These are phyloP conservation scores for Coemansia sp. DNA, from an alignment of 192 early-diverging fungal species.

Conservation along the genomic window DNA sequence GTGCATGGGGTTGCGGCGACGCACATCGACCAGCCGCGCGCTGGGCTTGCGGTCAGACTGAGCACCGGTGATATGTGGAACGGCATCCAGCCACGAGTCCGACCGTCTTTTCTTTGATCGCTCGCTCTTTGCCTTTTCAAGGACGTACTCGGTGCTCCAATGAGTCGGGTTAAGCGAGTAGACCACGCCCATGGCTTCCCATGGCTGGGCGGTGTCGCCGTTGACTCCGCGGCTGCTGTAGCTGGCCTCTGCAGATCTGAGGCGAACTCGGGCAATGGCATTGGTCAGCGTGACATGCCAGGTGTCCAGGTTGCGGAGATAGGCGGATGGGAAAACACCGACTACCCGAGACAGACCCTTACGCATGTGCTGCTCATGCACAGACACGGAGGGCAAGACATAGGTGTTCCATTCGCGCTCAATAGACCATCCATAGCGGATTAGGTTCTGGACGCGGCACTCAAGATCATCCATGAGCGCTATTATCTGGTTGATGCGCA, in stretches of 20 bases:
- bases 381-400: slow-evolving; percentile 12
- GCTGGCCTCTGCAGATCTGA: slow-evolving; percentile 11
- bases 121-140: slow-evolving; percentile 37
- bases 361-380: slow-evolving; percentile 1
- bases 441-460: slow-evolving; percentile 37
- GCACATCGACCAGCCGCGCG: slow-evolving; percentile 24
- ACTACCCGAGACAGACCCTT: neutral
- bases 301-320: slow-evolving; percentile 32
- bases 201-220: slow-evolving; percentile 6
- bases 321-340: slow-evolving; percentile 25
- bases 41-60: slow-evolving; percentile 17
- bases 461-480: slow-evolving; percentile 35
- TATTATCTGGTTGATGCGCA: slow-evolving; percentile 34
- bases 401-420: slow-evolving; percentile 46
- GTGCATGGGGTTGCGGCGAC: slow-evolving; percentile 46
- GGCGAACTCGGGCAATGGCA: slow-evolving; percentile 31
- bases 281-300: slow-evolving; percentile 33
- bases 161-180: slow-evolving; percentile 21
- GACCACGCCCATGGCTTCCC: slow-evolving; percentile 18
- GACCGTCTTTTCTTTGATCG: slow-evolving; percentile 13
- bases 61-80: slow-evolving; percentile 24
- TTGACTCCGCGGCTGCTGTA: slow-evolving; percentile 10
- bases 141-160: slow-evolving; percentile 45
- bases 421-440: slow-evolving; percentile 48
- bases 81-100: slow-evolving; percentile 44